Evolutionary conservation across 2,329 filamentous ascomycete species (phyloP).

Genomic region (Ascochyta pisi): DNA sequence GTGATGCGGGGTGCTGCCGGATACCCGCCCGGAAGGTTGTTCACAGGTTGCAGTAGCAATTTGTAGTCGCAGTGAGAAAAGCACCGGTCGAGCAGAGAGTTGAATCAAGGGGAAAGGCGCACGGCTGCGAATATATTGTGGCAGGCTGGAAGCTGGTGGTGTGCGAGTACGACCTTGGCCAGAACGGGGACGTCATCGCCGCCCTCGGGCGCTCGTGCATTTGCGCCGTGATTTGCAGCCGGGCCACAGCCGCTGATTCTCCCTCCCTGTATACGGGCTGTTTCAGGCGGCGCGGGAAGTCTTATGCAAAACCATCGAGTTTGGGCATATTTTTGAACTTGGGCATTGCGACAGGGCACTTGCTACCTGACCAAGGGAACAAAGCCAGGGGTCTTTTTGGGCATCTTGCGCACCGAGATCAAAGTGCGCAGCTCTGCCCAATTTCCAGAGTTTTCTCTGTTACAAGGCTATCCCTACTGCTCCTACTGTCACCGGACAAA

Average conservation of each 20-base stretch:
- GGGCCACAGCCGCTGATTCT: constrained; percentile 5
- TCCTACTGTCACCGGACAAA: constrained; percentile 22
- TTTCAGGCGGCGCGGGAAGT: constrained; percentile 9
- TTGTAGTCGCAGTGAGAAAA: background rate
- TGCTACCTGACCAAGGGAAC: constrained; percentile 10
- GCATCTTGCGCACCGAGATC: background rate
- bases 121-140: constrained; percentile 15
- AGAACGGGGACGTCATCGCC: constrained; percentile 15
- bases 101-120: background rate
- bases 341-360: constrained; percentile 1
- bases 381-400: background rate
- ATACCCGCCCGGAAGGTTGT: constrained; percentile 11
- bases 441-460: constrained; percentile 7
- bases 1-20: constrained; percentile 28
- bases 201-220: constrained; percentile 1
- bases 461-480: constrained; percentile 30
- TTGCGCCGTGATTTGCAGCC: constrained; percentile 19
- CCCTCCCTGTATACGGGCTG: constrained; percentile 2
- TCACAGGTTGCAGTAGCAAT: constrained; percentile 1
- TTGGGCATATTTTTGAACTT: constrained; percentile 14
- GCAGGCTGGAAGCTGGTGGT: constrained; percentile 14
- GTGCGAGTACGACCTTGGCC: constrained; percentile 16
- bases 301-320: constrained; percentile 1
- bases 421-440: constrained; percentile 8
- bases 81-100: background rate